A percentile compares a stretch with the other conserved stretches of the same genome.
phyloP scores from a whole-genome alignment of 352 stramenopile species.

The Blastocystis sp. region DNA sequence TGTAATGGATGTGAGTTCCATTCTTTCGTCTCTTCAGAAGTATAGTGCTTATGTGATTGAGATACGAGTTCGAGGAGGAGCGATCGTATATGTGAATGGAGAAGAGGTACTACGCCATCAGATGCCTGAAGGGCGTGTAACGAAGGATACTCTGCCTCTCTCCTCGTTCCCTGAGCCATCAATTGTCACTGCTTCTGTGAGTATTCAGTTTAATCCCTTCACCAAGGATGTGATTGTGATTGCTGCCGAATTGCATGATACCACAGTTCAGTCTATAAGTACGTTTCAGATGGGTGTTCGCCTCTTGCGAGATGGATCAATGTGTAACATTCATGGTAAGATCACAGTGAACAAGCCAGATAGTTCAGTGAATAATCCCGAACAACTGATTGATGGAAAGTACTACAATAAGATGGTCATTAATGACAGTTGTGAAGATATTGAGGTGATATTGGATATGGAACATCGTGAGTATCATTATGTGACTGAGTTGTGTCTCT shows the following conservation, averaged over 20 bases:
- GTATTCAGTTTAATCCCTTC: slow-evolving; percentile 1
- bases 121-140: neutral
- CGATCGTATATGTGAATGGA: neutral
- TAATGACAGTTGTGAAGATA: neutral
- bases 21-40: neutral
- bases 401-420: slow-evolving; percentile 45
- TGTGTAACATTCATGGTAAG: neutral
- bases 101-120: slow-evolving; percentile 9
- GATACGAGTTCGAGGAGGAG: neutral
- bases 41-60: neutral
- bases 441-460: neutral
- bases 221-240: neutral
- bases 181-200: neutral
- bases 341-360: neutral
- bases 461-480: slow-evolving; percentile 3
- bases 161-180: neutral
- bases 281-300: neutral
- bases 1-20: slow-evolving; percentile 7
- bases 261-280: neutral
- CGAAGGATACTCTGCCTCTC: neutral
- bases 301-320: neutral
- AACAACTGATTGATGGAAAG: neutral
- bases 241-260: slow-evolving; percentile 15
- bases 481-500: slow-evolving; percentile 14
- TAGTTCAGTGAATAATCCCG: neutral